phyloP scores from a whole-genome alignment of 768 basidiomycete genomes.

The Pleurotus pulmonarius region DNA sequence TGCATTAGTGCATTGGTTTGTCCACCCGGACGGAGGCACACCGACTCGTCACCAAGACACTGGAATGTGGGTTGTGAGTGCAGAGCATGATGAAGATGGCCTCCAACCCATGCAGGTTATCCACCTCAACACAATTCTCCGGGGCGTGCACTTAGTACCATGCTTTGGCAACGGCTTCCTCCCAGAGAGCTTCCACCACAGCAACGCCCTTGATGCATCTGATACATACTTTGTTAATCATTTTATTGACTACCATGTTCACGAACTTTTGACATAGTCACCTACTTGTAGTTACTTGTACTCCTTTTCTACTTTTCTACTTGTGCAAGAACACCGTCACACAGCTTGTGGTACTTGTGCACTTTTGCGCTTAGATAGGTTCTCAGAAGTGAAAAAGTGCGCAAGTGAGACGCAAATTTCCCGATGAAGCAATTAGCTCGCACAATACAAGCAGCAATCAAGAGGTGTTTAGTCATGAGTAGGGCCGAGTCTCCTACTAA shows the following conservation, averaged over 20 bases:
- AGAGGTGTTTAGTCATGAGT: too few relatives aligned
- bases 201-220: conserved; percentile 15
- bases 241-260: conserved; percentile 18
- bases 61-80: conserved; percentile 16
- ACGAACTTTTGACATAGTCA: conserved; percentile 3
- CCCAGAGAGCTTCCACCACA: conserved; percentile 5
- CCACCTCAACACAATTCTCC: conserved; percentile 24
- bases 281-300: not conserved
- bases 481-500: too few relatives aligned
- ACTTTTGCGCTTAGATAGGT: too few relatives aligned
- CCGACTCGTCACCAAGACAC: conserved; percentile 8
- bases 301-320: not conserved
- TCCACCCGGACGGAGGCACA: not conserved
- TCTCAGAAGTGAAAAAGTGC: too few relatives aligned
- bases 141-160: conserved; percentile 7
- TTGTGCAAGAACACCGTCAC: too few relatives aligned
- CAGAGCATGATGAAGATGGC: conserved; percentile 9
- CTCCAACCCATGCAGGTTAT: not conserved
- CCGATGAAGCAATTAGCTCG: too few relatives aligned
- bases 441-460: too few relatives aligned
- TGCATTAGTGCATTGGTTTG: conserved; percentile 29
- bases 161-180: conserved; percentile 7
- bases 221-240: conserved; percentile 17
- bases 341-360: too few relatives aligned
- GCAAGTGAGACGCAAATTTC: too few relatives aligned